These are phyloP conservation scores for Backusella liffmaniae DNA, from an alignment of 192 early-diverging fungal genomes.

Conservation along the genomic window DNA sequence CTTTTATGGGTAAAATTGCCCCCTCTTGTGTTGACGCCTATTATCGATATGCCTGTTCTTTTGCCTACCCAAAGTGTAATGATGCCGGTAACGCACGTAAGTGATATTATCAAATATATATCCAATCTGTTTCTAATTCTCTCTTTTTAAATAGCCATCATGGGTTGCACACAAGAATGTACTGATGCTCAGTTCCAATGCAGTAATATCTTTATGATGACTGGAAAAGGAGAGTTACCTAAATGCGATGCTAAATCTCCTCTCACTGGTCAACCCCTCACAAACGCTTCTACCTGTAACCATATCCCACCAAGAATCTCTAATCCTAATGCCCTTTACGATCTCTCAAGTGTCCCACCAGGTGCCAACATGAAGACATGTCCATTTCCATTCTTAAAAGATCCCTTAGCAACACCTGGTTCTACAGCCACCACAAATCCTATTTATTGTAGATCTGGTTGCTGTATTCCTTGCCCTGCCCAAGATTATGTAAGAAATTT, in stretches of 20 bases:
- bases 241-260: background rate
- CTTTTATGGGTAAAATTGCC: background rate
- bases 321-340: background rate
- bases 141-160: background rate
- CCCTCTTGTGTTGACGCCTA: conserved; percentile 29
- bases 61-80: conserved; percentile 31
- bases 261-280: background rate
- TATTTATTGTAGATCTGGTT: conserved; percentile 41
- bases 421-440: conserved; percentile 17
- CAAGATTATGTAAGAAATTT: conserved; percentile 34
- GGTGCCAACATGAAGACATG: conserved; percentile 29
- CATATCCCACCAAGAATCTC: background rate
- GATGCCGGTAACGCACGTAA: background rate
- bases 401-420: conserved; percentile 31
- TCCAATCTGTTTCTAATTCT: background rate
- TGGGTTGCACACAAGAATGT: conserved; percentile 1
- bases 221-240: background rate
- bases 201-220: conserved; percentile 11
- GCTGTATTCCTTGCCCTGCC: conserved; percentile 54
- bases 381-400: conserved; percentile 39
- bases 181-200: background rate
- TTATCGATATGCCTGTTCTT: conserved; percentile 33
- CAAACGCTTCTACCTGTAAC: background rate
- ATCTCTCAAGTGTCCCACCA: conserved; percentile 23
- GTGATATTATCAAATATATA: background rate